These are phyloP conservation scores for Dictyostelium purpureum DNA, from an alignment of 78 protist species.

Conservation along the genomic window DNA sequence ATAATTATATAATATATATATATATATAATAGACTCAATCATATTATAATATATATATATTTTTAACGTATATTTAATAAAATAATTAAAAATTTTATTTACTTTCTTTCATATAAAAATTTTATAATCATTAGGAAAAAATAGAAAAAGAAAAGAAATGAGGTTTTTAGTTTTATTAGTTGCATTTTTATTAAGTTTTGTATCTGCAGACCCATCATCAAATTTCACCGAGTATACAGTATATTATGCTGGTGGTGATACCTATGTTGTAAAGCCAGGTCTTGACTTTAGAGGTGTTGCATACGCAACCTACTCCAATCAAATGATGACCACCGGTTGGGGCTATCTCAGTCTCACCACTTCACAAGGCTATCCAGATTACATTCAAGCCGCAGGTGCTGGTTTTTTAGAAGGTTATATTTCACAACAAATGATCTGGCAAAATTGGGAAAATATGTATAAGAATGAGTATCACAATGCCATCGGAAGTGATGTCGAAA, in stretches of 20 bases:
- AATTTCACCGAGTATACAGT: not conserved
- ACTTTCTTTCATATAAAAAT: too few relatives aligned
- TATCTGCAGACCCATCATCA: too few relatives aligned
- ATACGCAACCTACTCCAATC: slow-evolving; percentile 4
- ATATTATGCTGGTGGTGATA: not conserved
- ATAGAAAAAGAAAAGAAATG: too few relatives aligned
- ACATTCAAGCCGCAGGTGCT: slow-evolving; percentile 70
- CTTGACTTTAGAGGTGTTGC: slow-evolving; percentile 27
- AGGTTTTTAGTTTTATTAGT: too few relatives aligned
- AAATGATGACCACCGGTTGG: slow-evolving; percentile 80
- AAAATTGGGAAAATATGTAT: slow-evolving; percentile 63
- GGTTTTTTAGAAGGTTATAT: slow-evolving; percentile 85
- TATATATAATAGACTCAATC: too few relatives aligned
- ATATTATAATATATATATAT: too few relatives aligned
- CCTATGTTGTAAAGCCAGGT: slow-evolving; percentile 13
- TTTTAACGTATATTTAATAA: too few relatives aligned
- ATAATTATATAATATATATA: too few relatives aligned
- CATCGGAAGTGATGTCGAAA: not conserved
- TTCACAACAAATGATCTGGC: slow-evolving; percentile 41
- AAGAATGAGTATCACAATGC: slow-evolving; percentile 1
- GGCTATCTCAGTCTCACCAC: slow-evolving; percentile 36
- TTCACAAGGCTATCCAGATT: slow-evolving; percentile 10
- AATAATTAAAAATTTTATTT: too few relatives aligned
- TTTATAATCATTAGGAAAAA: too few relatives aligned
- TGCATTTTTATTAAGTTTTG: too few relatives aligned